Evolutionary conservation across 257 asterid genomes (phyloP), one percentile per base, ranked within the genome.

Genomic region (Prunella vulgaris): DNA sequence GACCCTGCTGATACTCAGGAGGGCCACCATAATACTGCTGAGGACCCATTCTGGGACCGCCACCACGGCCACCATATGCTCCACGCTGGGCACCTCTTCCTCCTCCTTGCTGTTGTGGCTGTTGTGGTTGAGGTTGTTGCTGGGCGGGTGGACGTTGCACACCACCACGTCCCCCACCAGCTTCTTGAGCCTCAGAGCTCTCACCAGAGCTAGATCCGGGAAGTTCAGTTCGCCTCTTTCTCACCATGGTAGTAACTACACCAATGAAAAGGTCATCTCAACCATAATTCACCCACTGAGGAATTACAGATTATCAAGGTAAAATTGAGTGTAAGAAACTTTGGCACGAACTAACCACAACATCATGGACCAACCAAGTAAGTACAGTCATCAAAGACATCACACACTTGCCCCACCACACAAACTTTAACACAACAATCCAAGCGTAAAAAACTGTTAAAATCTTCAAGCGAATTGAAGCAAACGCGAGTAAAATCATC

Each of bases 181-280:
- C 40, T 70, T 86, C 81, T 60, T 76, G 84, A 33, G 92, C 17
- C 73, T 83, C 91, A 10, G 88, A 78, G 80, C 93, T 66, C 76
- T 93, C 92, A 25, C 93, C 83, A 35, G 24, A 3, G 65, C 80
- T 67, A 15, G 53, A 46, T 21, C 92, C 83, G 71, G 90, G 83
- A 75, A 56, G 75, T 37, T 84, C 96, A 60, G 90, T 84, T 73
- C 95, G 74, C 79, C 81, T 88, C 88, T 90, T 93, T 76, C 98
- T 80, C 77, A 72, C 89, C 98, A 93, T 93, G 66, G 52, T 70
- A 54, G 71, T 72, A 81, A 62, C 96, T 83, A 77, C 22, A 76
- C 30, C 24, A 59, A 42, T 49, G 10, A 53, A 60, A 33, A 51
- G 37, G 70, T 32, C 60, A 60, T 10, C 15, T 68, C 33, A 59